Conservation (phyloP, 73 alveolate genomes). For the Paramecium primaurelia region DNA sequence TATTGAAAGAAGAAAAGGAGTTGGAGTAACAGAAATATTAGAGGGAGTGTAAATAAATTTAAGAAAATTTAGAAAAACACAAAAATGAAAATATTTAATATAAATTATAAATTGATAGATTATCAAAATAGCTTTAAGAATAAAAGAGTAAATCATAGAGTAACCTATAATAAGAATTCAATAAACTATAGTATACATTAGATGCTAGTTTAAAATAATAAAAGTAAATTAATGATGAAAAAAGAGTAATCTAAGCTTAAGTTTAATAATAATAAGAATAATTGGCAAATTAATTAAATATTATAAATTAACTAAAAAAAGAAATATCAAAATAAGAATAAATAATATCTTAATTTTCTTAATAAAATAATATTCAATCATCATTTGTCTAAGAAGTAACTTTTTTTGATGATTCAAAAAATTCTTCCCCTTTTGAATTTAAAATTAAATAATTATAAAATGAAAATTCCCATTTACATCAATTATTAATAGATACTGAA, state of each 20-base stretch:
- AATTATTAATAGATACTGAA: background rate
- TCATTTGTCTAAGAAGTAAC: background rate
- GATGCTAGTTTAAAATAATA: background rate
- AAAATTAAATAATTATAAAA: background rate
- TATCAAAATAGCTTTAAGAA: background rate
- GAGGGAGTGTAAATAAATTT: background rate
- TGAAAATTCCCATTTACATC: background rate
- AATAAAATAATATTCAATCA: background rate
- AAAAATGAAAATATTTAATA: background rate
- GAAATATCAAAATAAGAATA: background rate
- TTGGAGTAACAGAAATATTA: background rate
- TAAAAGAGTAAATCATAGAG: background rate
- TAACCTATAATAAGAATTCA: background rate
- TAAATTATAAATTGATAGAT: background rate
- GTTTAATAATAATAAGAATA: background rate
- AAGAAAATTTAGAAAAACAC: background rate
- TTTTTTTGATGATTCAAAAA: background rate
- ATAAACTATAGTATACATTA: background rate
- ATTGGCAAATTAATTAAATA: background rate
- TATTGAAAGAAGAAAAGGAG: background rate
- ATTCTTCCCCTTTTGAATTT: background rate
- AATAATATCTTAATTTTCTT: background rate
- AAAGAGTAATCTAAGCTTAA: background rate
- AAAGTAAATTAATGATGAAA: background rate
- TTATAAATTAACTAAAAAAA: background rate